Base-by-base conservation (phyloP, 352 stramenopile species). In the Phytophthora rubi region DNA sequence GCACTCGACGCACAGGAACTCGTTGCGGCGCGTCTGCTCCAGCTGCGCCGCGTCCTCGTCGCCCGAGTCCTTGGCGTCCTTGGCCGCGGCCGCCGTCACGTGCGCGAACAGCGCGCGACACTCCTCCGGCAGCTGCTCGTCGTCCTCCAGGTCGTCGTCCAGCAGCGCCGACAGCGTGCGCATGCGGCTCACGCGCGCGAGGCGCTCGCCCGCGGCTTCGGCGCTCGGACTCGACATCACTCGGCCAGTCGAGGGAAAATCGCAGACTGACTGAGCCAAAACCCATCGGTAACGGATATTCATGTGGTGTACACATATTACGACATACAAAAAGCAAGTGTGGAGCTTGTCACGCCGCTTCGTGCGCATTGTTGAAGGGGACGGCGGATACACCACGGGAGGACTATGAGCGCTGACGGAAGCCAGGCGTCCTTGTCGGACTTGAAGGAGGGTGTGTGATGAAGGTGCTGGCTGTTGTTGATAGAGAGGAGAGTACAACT, bases 141-240 rank as follows among this genome's bases (percentile, higher is more conserved):
- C 86, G 48, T 86, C 82, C 56, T 81, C 68, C 56, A 77, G 59
- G 16, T 80, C 81, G 62, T 93, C 85, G 54, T 93, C 83, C 55
- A 94, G 75, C 59, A 94, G 79, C 73, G 85, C 87, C n/a, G 87
- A 93, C 42, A 94, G 87, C 70, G 80, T 90, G 54, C 87, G 85
- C 79, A 92, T 86, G 68, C 87, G 87, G 65, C 88, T 88, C 49
- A 92, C 65, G 52, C 81, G 79, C 57, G 79, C 64, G 60, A 88
- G 72, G 15, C 70, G 65, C 39, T 83, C 78, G 51, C 73, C 33
- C 4, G 33, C 52, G 23, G 65, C 59, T 13, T 75, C 65, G 9
- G 60, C 35, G 39, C 39, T 47, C 39, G 39, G 9, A 8, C 48
- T 70, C n/a, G 62, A 54, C 66, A 77, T 76, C 45, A 13, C 59